Conservation (phyloP, 2,329 filamentous ascomycete species). For the Xylaria sp. region DNA sequence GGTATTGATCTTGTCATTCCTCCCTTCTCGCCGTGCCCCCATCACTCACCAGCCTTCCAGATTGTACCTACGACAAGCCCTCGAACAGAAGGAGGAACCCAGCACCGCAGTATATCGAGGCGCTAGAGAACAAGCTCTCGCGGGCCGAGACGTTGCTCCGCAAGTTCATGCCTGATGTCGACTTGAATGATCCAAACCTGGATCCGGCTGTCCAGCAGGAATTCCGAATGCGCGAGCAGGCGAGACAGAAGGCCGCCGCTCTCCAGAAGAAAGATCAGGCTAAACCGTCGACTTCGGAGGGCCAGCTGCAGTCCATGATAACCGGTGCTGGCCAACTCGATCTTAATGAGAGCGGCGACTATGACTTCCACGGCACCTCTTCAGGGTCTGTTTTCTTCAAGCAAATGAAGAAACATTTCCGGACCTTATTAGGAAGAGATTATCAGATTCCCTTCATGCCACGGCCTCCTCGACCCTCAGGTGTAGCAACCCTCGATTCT, state of each 20-base stretch:
- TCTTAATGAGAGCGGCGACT: conserved; percentile 88
- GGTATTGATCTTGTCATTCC: conserved; percentile 63
- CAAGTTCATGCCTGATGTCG: conserved; percentile 83
- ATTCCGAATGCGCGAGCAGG: conserved; percentile 65
- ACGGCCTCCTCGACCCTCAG: conserved; percentile 59
- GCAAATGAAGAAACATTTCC: conserved; percentile 88
- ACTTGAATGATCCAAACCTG: conserved; percentile 84
- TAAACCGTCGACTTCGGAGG: conserved; percentile 60
- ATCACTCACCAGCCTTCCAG: conserved; percentile 58
- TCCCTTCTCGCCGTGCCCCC: conserved; percentile 12
- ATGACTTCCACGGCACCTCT: conserved; percentile 94
- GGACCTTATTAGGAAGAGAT: conserved; percentile 75
- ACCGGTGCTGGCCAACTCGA: conserved; percentile 91
- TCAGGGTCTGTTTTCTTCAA: conserved; percentile 90
- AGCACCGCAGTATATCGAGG: conserved; percentile 91
- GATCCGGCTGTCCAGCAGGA: conserved; percentile 81
- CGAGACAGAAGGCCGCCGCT: conserved; percentile 57
- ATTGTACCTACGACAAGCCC: conserved; percentile 95
- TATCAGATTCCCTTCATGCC: conserved; percentile 69
- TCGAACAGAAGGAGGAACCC: conserved; percentile 92
- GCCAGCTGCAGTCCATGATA: conserved; percentile 91
- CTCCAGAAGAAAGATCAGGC: conserved; percentile 54
- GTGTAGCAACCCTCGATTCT: conserved; percentile 72
- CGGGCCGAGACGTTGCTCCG: conserved; percentile 83
- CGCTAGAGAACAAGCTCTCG: conserved; percentile 82